Evolutionary conservation across 306 rosid species (phyloP).

Genomic region (Gastrolobium bilobum): DNA sequence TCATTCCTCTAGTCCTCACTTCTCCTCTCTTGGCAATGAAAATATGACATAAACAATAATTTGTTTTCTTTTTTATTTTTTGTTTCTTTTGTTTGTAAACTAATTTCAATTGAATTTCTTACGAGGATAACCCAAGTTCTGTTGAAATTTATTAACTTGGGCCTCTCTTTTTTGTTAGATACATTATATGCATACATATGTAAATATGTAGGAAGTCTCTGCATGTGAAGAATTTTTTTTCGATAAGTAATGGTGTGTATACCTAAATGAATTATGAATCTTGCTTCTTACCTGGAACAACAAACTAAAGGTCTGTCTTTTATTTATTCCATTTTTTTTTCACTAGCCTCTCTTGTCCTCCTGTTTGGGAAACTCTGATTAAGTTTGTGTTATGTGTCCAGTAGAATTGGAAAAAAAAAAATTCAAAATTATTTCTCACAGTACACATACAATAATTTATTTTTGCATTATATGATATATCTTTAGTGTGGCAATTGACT

Average conservation of each 20-base stretch:
- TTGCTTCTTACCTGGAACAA: neutral
- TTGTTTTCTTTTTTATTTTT: neutral
- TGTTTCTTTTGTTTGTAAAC: slow-evolving; percentile 19
- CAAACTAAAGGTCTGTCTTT: neutral
- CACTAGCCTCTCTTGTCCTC: neutral
- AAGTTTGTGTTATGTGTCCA: neutral
- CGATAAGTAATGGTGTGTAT: neutral
- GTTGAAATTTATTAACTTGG: neutral
- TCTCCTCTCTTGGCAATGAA: slow-evolving; percentile 8
- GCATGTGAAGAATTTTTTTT: neutral
- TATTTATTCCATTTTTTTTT: neutral
- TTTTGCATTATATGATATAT: neutral
- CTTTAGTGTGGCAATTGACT: neutral
- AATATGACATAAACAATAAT: neutral
- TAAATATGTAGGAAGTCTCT: neutral
- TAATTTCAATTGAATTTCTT: slow-evolving; percentile 24
- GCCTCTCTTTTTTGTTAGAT: neutral
- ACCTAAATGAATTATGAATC: neutral
- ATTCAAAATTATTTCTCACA: neutral
- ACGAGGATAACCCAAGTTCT: neutral
- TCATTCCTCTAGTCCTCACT: neutral
- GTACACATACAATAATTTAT: neutral
- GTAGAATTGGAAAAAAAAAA: neutral
- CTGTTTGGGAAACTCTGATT: slow-evolving; percentile 1
- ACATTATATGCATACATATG: neutral